Percentiles rank a stretch among this genome's conserved stretches.
Evolutionary conservation across 805 yeast genomes (phyloP).

Genomic region (Spencermartinsiella europaea): DNA sequence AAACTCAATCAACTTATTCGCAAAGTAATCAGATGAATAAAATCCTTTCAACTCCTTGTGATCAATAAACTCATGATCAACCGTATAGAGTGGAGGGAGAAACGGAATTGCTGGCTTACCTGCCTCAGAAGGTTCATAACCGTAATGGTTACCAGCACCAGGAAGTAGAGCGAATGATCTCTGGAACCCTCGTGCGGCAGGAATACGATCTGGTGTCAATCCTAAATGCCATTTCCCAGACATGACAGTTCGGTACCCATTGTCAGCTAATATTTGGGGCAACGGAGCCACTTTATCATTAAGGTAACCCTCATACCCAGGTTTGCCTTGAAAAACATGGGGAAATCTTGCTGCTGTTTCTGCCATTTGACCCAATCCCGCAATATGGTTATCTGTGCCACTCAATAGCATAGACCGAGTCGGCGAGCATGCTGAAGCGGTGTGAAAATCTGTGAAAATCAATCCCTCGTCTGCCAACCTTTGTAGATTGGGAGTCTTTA

Average conservation of each 20-base stretch:
- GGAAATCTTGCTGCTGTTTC: slow-evolving; percentile 40
- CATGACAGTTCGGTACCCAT: slow-evolving; percentile 46
- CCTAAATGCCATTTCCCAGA: slow-evolving; percentile 64
- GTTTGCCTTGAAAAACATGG: slow-evolving; percentile 38
- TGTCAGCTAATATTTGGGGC: slow-evolving; percentile 45
- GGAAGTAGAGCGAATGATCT: slow-evolving; percentile 46
- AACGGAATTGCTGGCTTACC: slow-evolving; percentile 30
- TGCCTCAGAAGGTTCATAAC: slow-evolving; percentile 33
- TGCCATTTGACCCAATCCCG: slow-evolving; percentile 57
- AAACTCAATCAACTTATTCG: slow-evolving; percentile 39
- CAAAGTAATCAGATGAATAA: slow-evolving; percentile 42
- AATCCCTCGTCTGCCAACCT: slow-evolving; percentile 42
- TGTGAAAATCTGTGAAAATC: slow-evolving; percentile 53
- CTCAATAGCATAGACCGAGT: slow-evolving; percentile 56
- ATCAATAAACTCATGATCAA: slow-evolving; percentile 34
- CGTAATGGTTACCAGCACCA: slow-evolving; percentile 55
- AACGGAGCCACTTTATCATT: slow-evolving; percentile 48
- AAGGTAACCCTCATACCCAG: slow-evolving; percentile 53
- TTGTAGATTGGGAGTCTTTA: slow-evolving; percentile 48
- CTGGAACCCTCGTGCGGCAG: slow-evolving; percentile 46
- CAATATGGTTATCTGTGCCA: slow-evolving; percentile 58
- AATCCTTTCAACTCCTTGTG: slow-evolving; percentile 41
- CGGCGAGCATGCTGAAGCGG: slow-evolving; percentile 62
- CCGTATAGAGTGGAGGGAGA: slow-evolving; percentile 38
- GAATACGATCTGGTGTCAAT: slow-evolving; percentile 42